A percentile compares a stretch with the other conserved stretches of the same genome.
Conservation (phyloP, 768 basidiomycete species). For the Phanerodontia chrysosporium region DNA sequence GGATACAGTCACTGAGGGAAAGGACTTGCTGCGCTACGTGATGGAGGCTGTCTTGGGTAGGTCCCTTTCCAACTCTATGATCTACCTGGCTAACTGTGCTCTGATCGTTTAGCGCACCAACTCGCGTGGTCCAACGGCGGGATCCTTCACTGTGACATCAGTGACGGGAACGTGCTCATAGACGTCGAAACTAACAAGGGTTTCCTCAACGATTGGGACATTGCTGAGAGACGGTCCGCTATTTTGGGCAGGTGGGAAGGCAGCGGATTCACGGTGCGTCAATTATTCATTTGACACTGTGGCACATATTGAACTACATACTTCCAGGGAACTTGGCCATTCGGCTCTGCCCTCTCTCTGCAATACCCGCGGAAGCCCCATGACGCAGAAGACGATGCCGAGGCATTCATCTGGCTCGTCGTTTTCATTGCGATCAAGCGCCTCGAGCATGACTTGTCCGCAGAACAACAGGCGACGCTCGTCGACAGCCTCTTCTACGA, state of each 20-base stretch:
- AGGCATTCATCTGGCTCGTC: conserved; percentile 17
- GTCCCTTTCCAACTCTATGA: background rate
- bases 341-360: conserved; percentile 11
- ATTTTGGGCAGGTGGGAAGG: too few relatives aligned
- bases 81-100: background rate
- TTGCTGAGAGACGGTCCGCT: too few relatives aligned
- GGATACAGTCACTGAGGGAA: background rate
- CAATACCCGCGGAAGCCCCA: conserved; percentile 1
- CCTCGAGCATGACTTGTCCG: background rate
- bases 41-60: background rate
- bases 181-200: background rate
- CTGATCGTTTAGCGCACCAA: background rate
- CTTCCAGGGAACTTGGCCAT: conserved; percentile 21
- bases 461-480: background rate
- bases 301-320: too few relatives aligned
- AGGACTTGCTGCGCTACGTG: background rate
- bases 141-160: conserved; percentile 8
- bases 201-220: conserved; percentile 9
- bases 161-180: conserved; percentile 1
- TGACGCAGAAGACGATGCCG: conserved; percentile 16
- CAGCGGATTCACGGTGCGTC: too few relatives aligned
- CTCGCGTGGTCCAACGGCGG: background rate
- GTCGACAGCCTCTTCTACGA: background rate
- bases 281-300: too few relatives aligned
- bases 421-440: background rate